Conservation (phyloP, 2,329 filamentous ascomycete genomes). For the Botrytis porri region DNA sequence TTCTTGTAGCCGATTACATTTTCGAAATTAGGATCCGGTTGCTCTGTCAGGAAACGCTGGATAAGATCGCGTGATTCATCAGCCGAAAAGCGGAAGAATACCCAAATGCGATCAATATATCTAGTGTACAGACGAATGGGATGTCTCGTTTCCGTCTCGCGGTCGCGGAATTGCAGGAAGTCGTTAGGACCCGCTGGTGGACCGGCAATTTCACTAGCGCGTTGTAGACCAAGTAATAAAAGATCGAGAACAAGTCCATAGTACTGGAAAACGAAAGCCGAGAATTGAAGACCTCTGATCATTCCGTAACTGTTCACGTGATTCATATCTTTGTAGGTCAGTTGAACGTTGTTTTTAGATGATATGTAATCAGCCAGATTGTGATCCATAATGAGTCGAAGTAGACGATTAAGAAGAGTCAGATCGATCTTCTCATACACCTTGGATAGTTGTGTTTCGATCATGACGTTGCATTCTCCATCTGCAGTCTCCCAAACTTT, state of each 20-base stretch:
- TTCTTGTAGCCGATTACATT: constrained; percentile 99
- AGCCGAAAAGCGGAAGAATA: constrained; percentile 89
- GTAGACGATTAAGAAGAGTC: constrained; percentile 86
- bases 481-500: constrained; percentile 93
- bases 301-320: constrained; percentile 98
- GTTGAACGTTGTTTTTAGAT: constrained; percentile 97
- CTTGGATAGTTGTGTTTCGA: constrained; percentile 97
- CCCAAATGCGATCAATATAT: constrained; percentile 98
- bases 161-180: constrained; percentile 94
- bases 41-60: constrained; percentile 94
- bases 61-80: constrained; percentile 96
- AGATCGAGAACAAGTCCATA: constrained; percentile 95
- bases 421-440: constrained; percentile 99
- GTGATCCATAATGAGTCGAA: constrained; percentile 98
- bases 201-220: constrained; percentile 96
- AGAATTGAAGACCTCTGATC: constrained; percentile 97
- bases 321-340: constrained; percentile 99
- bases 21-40: constrained; percentile 97
- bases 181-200: constrained; percentile 93
- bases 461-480: constrained; percentile 97
- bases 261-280: constrained; percentile 98
- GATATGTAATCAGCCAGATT: constrained; percentile 99
- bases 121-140: constrained; percentile 96
- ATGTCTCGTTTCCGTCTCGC: constrained; percentile 86
- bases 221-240: constrained; percentile 84